Evolutionary conservation across 208 protist genomes (phyloP), one percentile per base, ranked within the genome.

Genomic region (Leishmania lainsoni): DNA sequence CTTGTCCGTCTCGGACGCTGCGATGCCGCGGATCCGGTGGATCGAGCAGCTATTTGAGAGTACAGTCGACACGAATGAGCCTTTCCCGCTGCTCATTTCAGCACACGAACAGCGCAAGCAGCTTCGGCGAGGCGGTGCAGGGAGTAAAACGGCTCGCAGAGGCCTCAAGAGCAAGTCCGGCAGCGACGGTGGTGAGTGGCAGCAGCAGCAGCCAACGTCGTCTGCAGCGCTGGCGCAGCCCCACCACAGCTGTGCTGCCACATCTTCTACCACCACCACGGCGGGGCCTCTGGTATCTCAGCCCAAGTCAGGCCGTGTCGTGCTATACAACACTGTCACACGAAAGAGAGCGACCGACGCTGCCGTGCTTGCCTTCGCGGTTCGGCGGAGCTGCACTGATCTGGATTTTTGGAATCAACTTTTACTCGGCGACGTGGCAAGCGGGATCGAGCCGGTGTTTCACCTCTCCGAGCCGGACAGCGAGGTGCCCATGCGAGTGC

Each of bases 261-360:
- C 48, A 42, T 35, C 29, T 61, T 54, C 72, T 0, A 14, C 49
- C 29, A 26, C 29, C 45, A 73, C 6, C 20, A 51, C 45, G 6
- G 69, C 45, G 9, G 69, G 32, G 42, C 20, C 32, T 42, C 69
- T 26, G 5, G 45, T 35, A 1, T 32, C 69, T 35, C 69, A 52
- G 20, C 69, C 42, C 10, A 73, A 73, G 39, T 17, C 35, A 39
- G 74, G 39, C 48, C 63, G 82, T 42, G 54, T 83, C 10, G 87
- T 93, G 39, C 78, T 97, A 70, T 95, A 92, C 80, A 95, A 97
- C 80, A 73, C 80, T 3, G 80, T 82, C 9, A 95, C 92, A 22
- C 81, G 75, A 12, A 76, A 78, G 45, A 73, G 76, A 35, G 92
- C 94, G 29, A 95, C 91, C 3, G 89, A 95, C 54, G 85, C 86